Evolutionary conservation across 1,284 basidiomycete species (phyloP).

Genomic region (Sporisorium scitamineum): DNA sequence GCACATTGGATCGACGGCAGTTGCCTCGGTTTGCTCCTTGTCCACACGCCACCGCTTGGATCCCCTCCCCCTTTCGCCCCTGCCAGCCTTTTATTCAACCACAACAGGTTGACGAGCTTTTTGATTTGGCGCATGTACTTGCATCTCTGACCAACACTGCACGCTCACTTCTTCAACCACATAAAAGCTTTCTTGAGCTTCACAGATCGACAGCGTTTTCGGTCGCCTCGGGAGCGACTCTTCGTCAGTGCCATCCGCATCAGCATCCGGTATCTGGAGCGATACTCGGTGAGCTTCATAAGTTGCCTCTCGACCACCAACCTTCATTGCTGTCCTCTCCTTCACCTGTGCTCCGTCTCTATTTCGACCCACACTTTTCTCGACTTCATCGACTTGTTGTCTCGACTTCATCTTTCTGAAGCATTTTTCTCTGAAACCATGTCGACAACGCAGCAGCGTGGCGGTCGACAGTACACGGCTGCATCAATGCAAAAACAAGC

Average conservation of each 20-base stretch:
- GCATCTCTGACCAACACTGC: neutral
- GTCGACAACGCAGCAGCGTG: conserved; percentile 18
- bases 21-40: neutral
- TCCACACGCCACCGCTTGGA: conserved; percentile 5
- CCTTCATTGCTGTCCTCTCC: neutral
- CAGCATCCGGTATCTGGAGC: neutral
- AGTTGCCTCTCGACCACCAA: neutral
- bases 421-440: no score
- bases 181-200: no score
- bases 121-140: neutral
- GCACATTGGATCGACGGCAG: conserved; percentile 3
- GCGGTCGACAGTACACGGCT: conserved; percentile 19
- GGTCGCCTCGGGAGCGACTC: no score
- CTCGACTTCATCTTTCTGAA: no score
- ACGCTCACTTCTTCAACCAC: no score
- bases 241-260: no score
- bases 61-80: neutral
- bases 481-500: neutral
- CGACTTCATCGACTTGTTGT: neutral
- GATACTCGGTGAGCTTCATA: neutral
- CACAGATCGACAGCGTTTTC: no score
- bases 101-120: no score
- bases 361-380: neutral
- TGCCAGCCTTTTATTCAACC: no score
- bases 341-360: conserved; percentile 1